A percentile compares a stretch with the other conserved stretches of the same genome.
Evolutionary conservation across 495 filamentous ascomycete genomes (phyloP).

Genomic region (Aspergillus cavernicola): DNA sequence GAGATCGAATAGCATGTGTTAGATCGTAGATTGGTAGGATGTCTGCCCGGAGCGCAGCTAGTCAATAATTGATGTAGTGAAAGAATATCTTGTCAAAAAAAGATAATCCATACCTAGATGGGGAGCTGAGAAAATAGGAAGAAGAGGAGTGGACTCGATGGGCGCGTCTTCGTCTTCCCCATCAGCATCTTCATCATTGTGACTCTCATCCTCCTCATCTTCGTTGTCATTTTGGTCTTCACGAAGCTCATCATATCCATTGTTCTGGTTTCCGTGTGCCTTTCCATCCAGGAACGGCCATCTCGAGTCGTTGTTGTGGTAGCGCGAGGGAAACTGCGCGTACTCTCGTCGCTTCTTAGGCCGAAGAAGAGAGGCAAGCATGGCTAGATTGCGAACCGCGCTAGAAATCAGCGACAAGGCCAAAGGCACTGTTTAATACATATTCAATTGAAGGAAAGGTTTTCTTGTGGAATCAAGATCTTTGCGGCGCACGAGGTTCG

Average conservation of each 20-base stretch:
- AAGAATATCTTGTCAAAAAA: neutral
- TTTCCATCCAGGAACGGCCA: conserved; percentile 29
- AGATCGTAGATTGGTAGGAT: conserved; percentile 82
- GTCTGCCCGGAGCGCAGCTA: conserved; percentile 37
- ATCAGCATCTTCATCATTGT: conserved; percentile 37
- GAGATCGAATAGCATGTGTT: conserved; percentile 79
- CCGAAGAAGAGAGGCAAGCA: conserved; percentile 47
- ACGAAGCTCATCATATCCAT: conserved; percentile 37
- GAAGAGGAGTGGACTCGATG: conserved; percentile 55
- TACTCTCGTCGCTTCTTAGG: conserved; percentile 36
- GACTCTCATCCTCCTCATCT: conserved; percentile 44
- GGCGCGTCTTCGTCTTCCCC: conserved; percentile 55
- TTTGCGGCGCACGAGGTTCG: neutral
- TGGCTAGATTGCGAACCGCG: conserved; percentile 16
- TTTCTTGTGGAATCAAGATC: neutral
- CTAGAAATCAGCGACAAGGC: neutral
- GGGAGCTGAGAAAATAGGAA: conserved; percentile 79
- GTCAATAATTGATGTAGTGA: neutral
- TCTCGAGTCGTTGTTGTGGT: conserved; percentile 27
- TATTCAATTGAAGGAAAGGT: no score
- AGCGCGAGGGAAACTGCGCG: conserved; percentile 46
- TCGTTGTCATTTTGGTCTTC: conserved; percentile 31
- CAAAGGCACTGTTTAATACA: neutral
- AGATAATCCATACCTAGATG: conserved; percentile 60
- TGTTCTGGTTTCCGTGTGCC: neutral